Evolutionary conservation across 495 filamentous ascomycete species (phyloP).

Genomic region (Alectoria sarmentosa): DNA sequence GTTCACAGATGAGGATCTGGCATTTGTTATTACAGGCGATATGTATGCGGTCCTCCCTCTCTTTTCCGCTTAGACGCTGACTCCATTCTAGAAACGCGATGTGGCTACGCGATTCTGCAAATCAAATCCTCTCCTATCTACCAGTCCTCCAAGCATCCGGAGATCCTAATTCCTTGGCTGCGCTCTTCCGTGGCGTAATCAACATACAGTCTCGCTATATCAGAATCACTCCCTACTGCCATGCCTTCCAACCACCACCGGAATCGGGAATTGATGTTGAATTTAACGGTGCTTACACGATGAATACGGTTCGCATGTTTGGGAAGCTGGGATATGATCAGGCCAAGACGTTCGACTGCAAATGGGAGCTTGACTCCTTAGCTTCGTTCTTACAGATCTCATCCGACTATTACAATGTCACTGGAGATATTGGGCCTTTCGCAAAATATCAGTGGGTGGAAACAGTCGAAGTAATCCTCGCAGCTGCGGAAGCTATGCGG

Average conservation of each 20-base stretch:
- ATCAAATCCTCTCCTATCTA: constrained; percentile 60
- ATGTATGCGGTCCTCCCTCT: constrained; percentile 29
- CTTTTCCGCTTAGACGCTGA: constrained; percentile 6
- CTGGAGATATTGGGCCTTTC: constrained; percentile 51
- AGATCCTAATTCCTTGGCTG: constrained; percentile 46
- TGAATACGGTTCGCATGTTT: constrained; percentile 36
- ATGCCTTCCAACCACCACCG: constrained; percentile 53
- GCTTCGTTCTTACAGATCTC: constrained; percentile 59
- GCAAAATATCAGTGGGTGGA: constrained; percentile 52
- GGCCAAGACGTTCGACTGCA: constrained; percentile 53
- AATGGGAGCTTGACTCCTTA: constrained; percentile 63
- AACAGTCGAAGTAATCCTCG: constrained; percentile 47
- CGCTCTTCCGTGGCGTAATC: constrained; percentile 55
- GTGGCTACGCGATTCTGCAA: constrained; percentile 64
- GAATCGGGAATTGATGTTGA: constrained; percentile 46
- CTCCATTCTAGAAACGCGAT: constrained; percentile 43
- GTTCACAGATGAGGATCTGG: constrained; percentile 51
- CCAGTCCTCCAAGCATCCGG: constrained; percentile 46
- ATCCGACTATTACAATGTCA: constrained; percentile 49
- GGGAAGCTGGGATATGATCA: constrained; percentile 41
- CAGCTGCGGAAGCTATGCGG: constrained; percentile 53
- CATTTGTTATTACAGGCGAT: constrained; percentile 58
- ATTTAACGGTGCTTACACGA: constrained; percentile 41
- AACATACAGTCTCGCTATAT: constrained; percentile 60
- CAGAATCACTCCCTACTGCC: constrained; percentile 53